Evolutionary conservation across 1,139 yeast species (phyloP).

Genomic region (Candida sanyaensis): DNA sequence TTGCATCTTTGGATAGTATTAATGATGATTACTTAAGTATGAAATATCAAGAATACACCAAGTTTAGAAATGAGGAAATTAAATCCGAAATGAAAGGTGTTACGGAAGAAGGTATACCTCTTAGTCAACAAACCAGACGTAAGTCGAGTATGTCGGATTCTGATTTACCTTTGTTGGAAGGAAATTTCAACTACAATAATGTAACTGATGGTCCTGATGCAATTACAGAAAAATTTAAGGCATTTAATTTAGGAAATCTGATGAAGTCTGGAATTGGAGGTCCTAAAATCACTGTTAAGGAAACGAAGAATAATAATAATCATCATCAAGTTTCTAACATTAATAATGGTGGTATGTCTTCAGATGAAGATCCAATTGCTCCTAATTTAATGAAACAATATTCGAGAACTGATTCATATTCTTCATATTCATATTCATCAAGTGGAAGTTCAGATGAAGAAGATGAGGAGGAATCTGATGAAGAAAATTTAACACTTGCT

Average conservation of each 20-base stretch:
- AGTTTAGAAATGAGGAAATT: slow-evolving; percentile 11
- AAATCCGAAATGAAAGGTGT: slow-evolving; percentile 7
- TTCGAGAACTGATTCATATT: slow-evolving; percentile 8
- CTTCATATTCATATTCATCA: slow-evolving; percentile 15
- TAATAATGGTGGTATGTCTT: background rate
- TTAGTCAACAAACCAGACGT: slow-evolving; percentile 4
- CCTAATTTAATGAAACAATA: slow-evolving; percentile 14
- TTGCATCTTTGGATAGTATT: slow-evolving; percentile 75
- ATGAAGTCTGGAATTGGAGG: slow-evolving; percentile 27
- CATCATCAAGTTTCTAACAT: background rate
- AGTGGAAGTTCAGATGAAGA: slow-evolving; percentile 18
- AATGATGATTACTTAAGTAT: slow-evolving; percentile 55
- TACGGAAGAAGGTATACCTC: background rate
- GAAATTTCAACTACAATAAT: background rate
- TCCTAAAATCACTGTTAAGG: background rate
- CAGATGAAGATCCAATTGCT: slow-evolving; percentile 21
- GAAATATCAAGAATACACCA: slow-evolving; percentile 37
- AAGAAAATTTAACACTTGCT: slow-evolving; percentile 53
- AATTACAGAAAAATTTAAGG: slow-evolving; percentile 36
- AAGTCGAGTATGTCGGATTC: slow-evolving; percentile 17
- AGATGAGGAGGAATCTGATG: slow-evolving; percentile 36
- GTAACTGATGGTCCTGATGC: slow-evolving; percentile 10
- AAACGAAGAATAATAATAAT: no score
- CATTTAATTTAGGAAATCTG: slow-evolving; percentile 39
- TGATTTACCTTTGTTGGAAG: slow-evolving; percentile 4